phyloP scores from a whole-genome alignment of 495 filamentous ascomycete genomes.

The Corynascus novoguineensis region DNA sequence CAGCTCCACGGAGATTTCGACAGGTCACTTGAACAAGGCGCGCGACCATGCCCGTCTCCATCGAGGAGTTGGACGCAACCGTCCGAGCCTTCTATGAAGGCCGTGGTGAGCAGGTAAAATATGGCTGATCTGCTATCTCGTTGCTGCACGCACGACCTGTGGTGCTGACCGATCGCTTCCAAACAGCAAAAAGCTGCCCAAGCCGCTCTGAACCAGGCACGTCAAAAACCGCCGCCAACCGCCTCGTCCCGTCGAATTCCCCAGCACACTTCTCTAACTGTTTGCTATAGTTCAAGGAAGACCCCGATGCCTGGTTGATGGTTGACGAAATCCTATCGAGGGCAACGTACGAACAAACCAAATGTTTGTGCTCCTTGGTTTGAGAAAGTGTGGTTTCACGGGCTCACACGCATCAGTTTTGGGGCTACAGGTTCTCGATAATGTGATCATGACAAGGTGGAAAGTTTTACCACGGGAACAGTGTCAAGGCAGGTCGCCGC shows the following conservation, averaged over 20 bases:
- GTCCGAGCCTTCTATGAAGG: conserved; percentile 97
- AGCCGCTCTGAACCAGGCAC: conserved; percentile 86
- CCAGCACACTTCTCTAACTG: conserved; percentile 11
- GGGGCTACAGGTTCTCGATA: conserved; percentile 91
- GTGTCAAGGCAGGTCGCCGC: conserved; percentile 62
- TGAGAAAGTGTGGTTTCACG: background rate
- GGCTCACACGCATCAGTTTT: conserved; percentile 64
- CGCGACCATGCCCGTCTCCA: conserved; percentile 53
- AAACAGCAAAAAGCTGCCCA: conserved; percentile 96
- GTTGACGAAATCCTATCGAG: conserved; percentile 93
- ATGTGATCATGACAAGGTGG: conserved; percentile 98
- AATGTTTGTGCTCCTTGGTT: conserved; percentile 59
- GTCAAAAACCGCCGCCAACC: conserved; percentile 25
- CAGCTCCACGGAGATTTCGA: conserved; percentile 3
- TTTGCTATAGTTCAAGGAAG: conserved; percentile 81
- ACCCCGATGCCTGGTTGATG: conserved; percentile 93
- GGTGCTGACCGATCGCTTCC: conserved; percentile 27
- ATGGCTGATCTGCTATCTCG: background rate
- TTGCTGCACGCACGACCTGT: conserved; percentile 11
- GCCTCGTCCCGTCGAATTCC: background rate
- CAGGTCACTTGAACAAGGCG: conserved; percentile 14
- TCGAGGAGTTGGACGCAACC: conserved; percentile 90
- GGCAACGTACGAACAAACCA: conserved; percentile 88
- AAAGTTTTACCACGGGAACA: conserved; percentile 94
- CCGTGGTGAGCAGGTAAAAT: conserved; percentile 77